Evolutionary conservation across 768 basidiomycete genomes (phyloP).

Genomic region (Collybia nuda): DNA sequence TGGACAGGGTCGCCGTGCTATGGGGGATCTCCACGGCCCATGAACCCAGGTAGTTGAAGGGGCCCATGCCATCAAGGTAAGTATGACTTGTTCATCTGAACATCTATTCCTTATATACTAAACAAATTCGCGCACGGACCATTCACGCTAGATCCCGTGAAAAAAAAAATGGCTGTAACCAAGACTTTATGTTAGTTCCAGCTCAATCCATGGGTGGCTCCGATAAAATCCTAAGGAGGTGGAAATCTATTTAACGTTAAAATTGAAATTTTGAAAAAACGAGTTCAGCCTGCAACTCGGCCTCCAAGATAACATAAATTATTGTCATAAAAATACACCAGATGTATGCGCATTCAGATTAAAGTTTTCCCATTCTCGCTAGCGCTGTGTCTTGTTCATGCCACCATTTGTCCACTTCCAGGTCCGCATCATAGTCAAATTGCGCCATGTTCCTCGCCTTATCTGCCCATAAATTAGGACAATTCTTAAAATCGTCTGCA

Average conservation of each 20-base stretch:
- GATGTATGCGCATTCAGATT: no score
- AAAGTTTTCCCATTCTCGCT: not conserved
- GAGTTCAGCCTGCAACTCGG: no score
- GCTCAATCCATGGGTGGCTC: no score
- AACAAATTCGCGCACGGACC: slow-evolving; percentile 3
- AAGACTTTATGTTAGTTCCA: no score
- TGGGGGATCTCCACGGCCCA: slow-evolving; percentile 57
- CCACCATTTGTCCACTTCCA: slow-evolving; percentile 53
- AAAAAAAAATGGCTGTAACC: no score
- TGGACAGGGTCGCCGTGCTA: slow-evolving; percentile 76
- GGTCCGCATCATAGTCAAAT: slow-evolving; percentile 58
- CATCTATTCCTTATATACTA: slow-evolving; percentile 1
- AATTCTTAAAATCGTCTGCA: slow-evolving; percentile 22
- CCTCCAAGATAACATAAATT: no score
- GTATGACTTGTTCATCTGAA: slow-evolving; percentile 39
- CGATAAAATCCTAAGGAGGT: no score
- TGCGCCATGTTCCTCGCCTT: slow-evolving; percentile 42
- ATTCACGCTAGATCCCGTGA: no score
- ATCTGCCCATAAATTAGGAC: slow-evolving; percentile 61
- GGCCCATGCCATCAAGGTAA: slow-evolving; percentile 64
- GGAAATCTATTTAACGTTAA: no score
- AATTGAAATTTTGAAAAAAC: no score
- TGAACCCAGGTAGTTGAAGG: slow-evolving; percentile 55
- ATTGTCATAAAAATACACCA: no score
- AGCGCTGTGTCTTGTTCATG: not conserved